Percentiles rank a stretch among this genome's conserved stretches.
Conservation (phyloP, 1,284 basidiomycete species). For the Apiotrichum brassicae region DNA sequence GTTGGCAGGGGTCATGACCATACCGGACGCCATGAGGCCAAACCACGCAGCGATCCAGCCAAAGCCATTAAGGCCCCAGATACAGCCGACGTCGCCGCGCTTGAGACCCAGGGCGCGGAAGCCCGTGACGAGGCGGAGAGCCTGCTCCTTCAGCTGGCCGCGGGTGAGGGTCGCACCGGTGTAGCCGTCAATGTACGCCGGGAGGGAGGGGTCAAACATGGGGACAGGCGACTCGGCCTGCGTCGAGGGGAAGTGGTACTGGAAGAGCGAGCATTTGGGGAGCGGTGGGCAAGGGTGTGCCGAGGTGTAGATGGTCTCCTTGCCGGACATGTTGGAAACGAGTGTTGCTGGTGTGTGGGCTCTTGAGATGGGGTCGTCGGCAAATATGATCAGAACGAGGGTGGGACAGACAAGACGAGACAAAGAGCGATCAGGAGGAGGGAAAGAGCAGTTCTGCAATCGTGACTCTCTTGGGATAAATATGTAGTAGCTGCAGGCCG, state of each 20-base stretch:
- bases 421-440: not conserved
- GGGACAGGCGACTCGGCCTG: constrained; percentile 1
- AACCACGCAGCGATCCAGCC: constrained; percentile 59
- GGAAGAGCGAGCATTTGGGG: constrained; percentile 33
- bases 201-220: constrained; percentile 24
- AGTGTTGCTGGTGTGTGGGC: not conserved
- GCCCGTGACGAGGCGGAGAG: constrained; percentile 56
- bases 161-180: constrained; percentile 58
- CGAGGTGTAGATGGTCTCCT: constrained; percentile 25
- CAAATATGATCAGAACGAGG: too few species aligned
- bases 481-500: too few species aligned
- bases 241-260: constrained; percentile 9
- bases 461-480: too few species aligned
- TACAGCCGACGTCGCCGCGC: constrained; percentile 33
- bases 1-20: constrained; percentile 38
- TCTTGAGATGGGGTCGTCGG: not conserved
- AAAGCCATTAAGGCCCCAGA: constrained; percentile 54
- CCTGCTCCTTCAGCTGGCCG: constrained; percentile 53
- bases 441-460: too few species aligned
- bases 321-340: not conserved
- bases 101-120: constrained; percentile 40
- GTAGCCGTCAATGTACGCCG: constrained; percentile 62
- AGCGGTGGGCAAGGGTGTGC: constrained; percentile 22
- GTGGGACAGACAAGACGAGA: not conserved
- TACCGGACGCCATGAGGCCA: constrained; percentile 48